Conservation (phyloP, 83 land plant genomes). For the Diphasiastrum complanatum region DNA sequence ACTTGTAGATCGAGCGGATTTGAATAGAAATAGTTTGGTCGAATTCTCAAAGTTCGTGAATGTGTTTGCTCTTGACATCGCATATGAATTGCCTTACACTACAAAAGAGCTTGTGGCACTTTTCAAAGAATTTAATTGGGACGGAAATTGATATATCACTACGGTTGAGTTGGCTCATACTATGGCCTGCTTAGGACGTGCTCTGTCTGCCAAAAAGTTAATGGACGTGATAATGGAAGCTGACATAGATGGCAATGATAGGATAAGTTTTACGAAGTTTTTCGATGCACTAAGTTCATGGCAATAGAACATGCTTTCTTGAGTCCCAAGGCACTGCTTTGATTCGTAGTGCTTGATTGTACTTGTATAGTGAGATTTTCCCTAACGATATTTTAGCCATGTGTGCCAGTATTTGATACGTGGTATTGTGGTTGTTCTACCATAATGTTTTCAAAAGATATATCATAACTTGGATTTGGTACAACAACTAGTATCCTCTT, state of each 20-base stretch:
- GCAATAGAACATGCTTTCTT: too few relatives aligned
- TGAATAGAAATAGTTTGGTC: slow-evolving; percentile 75
- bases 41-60: slow-evolving; percentile 84
- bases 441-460: too few relatives aligned
- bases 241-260: slow-evolving; percentile 85
- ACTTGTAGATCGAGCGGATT: slow-evolving; percentile 61
- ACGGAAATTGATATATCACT: slow-evolving; percentile 89
- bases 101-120: slow-evolving; percentile 66
- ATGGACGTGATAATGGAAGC: slow-evolving; percentile 95
- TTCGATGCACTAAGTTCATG: slow-evolving; percentile 67
- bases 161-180: slow-evolving; percentile 91
- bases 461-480: too few relatives aligned
- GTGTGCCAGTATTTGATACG: too few relatives aligned
- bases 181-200: slow-evolving; percentile 86
- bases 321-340: too few relatives aligned
- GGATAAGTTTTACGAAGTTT: slow-evolving; percentile 75
- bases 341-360: too few relatives aligned
- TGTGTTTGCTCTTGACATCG: slow-evolving; percentile 67
- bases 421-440: too few relatives aligned
- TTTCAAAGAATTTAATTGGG: slow-evolving; percentile 74
- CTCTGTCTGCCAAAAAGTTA: slow-evolving; percentile 73
- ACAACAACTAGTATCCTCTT: too few relatives aligned
- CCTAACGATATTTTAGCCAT: too few relatives aligned
- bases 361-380: too few relatives aligned
- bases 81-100: slow-evolving; percentile 45